Base-by-base conservation (phyloP, 2,329 filamentous ascomycete genomes). In the Exserohilum turcica region DNA sequence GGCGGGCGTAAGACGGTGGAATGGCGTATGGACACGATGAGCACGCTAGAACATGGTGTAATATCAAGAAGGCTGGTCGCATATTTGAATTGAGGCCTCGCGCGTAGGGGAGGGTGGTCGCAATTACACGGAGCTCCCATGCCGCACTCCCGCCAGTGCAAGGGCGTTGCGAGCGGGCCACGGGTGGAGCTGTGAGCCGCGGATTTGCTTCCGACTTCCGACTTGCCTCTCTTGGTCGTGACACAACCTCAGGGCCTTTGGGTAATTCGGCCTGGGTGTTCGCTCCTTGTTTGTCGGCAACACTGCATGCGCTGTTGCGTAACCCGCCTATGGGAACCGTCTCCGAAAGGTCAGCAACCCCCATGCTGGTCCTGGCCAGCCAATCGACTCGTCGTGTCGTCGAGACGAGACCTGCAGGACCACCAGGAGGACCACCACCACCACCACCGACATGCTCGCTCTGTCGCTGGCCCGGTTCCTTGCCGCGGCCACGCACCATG, bases 191-290 rank as follows among this genome's bases (percentile, higher is more conserved):
- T 33, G 44, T 47, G 31, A 35, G 21, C 33, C 37, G 48, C 53
- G 59, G 51, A 33, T 44, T 35, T 38, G 15, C 15, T 56, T 40
- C 59, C 59, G 56, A 31, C 24, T 43, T 32, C 54, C 59, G 18
- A 52, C 38, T 54, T 60, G 48, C 59, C 54, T 46, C 28, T 47
- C 49, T 52, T 39, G 39, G 52, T 36, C 32, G 42, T 38, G 28
- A 16, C 37, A 48, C 48, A 28, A 40, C 16, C 8, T 29, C 35
- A 29, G 43, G 38, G 28, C 36, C 29, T 38, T 38, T 42, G 28
- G 21, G 31, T 36, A 35, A 31, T 48, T 39, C n/a, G 29, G 35
- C 27, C 51, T 29, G n/a, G 43, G 10, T 38, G 28, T 45, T 38
- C 43, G 35, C 28, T 54, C 10, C 33, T 16, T 28, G 39, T 44